Percentiles rank a stretch among this genome's conserved stretches.
Conservation (phyloP, 495 filamentous ascomycete species). For the Penicillium verhagenii region DNA sequence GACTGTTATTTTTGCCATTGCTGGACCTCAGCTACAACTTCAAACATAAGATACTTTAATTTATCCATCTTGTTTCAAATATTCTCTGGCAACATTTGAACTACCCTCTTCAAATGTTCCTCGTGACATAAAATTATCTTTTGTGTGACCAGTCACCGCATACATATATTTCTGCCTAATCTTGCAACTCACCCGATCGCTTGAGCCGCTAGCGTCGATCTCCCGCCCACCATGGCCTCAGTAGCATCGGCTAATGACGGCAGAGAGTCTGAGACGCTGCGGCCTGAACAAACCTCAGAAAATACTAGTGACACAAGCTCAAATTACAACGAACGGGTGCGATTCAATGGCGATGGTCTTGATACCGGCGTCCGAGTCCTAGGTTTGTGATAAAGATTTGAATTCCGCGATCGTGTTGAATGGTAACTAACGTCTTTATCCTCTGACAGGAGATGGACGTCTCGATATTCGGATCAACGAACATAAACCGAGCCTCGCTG, state of each 20-base stretch:
- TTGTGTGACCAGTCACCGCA: too few species aligned
- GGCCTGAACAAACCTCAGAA: slow-evolving; percentile 11
- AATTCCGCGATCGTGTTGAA: not conserved
- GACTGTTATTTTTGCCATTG: not conserved
- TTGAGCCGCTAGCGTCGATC: slow-evolving; percentile 7
- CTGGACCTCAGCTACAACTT: not conserved
- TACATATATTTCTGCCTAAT: too few species aligned
- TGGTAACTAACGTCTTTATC: not conserved
- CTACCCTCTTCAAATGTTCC: too few species aligned
- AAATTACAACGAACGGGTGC: not conserved
- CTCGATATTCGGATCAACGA: slow-evolving; percentile 29
- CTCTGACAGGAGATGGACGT: slow-evolving; percentile 21
- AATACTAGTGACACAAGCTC: not conserved
- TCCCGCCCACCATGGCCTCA: slow-evolving; percentile 18
- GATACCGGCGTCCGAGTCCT: slow-evolving; percentile 25
- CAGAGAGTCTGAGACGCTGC: not conserved
- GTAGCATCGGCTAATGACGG: slow-evolving; percentile 6
- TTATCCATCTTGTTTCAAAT: not conserved
- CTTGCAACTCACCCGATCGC: not conserved
- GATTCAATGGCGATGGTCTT: slow-evolving; percentile 23
- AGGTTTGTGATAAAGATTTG: slow-evolving; percentile 13
- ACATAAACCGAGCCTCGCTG: slow-evolving; percentile 23
- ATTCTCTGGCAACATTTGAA: too few species aligned
- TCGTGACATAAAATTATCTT: not conserved
- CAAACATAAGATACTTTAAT: not conserved